These are phyloP conservation scores for Fallopia convolvulus DNA, from an alignment of 148 eudicot species.

Conservation along the genomic window DNA sequence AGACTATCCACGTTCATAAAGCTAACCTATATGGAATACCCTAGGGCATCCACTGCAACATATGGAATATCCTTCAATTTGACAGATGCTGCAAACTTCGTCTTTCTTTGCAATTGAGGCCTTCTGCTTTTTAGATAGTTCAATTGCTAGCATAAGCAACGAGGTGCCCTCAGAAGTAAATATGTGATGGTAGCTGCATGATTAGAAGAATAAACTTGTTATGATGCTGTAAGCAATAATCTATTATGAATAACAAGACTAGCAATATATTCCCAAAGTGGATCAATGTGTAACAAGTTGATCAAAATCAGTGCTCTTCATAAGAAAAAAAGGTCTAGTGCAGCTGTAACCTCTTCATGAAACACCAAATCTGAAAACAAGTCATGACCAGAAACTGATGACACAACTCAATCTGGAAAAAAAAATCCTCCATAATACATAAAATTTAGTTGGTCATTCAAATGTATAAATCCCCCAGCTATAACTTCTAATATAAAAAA, in stretches of 20 bases:
- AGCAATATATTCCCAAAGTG: conserved; percentile 11
- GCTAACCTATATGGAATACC: conserved; percentile 65
- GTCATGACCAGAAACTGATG: neutral
- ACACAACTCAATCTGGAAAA: neutral
- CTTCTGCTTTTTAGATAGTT: conserved; percentile 25
- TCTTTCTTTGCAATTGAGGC: conserved; percentile 52
- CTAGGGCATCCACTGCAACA: conserved; percentile 83
- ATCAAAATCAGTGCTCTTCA: neutral
- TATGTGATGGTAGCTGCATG: conserved; percentile 62
- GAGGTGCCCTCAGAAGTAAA: conserved; percentile 75
- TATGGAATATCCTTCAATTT: conserved; percentile 52
- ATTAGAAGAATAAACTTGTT: conserved; percentile 3
- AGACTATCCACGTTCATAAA: neutral
- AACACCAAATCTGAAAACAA: neutral
- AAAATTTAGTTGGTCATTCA: neutral
- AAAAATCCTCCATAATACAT: neutral
- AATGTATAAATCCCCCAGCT: neutral
- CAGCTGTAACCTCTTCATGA: neutral
- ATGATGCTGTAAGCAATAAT: neutral
- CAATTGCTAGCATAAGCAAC: conserved; percentile 58
- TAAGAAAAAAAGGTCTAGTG: neutral
- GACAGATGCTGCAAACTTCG: conserved; percentile 76
- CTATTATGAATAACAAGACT: neutral
- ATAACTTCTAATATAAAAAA: neutral
- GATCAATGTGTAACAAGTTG: neutral